phyloP scores from a whole-genome alignment of 495 filamentous ascomycete species.

The Parathielavia hyrcaniae region DNA sequence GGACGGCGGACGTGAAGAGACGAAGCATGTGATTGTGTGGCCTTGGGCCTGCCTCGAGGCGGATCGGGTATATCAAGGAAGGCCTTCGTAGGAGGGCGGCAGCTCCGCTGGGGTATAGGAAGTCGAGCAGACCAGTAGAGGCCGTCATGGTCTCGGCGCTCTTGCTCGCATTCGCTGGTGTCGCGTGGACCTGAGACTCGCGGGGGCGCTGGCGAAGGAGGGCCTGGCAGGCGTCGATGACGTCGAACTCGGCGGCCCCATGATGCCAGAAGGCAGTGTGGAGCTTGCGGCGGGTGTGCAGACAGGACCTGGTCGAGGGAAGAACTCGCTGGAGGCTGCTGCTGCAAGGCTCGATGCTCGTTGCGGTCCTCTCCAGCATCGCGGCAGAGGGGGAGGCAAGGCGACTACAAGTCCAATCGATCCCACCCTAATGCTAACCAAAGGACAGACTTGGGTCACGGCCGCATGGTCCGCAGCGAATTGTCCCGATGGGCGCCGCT shows the following conservation, averaged over 20 bases:
- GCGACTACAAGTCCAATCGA: constrained; percentile 1
- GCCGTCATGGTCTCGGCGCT: constrained; percentile 30
- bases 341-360: constrained; percentile 69
- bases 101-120: constrained; percentile 55
- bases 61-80: constrained; percentile 14
- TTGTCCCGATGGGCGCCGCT: background rate
- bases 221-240: constrained; percentile 44
- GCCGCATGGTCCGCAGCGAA: constrained; percentile 10
- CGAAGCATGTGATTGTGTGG: constrained; percentile 11
- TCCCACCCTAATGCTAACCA: constrained; percentile 7
- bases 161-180: constrained; percentile 15
- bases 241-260: constrained; percentile 52
- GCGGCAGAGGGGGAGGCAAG: constrained; percentile 20
- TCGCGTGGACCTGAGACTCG: constrained; percentile 14
- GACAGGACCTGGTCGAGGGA: constrained; percentile 48
- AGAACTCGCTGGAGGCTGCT: constrained; percentile 56
- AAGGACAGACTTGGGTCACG: background rate
- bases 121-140: constrained; percentile 51
- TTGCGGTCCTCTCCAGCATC: constrained; percentile 81
- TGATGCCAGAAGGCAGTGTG: constrained; percentile 64
- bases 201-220: constrained; percentile 27
- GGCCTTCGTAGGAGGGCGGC: constrained; percentile 43
- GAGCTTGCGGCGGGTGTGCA: constrained; percentile 54
- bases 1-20: constrained; percentile 19
- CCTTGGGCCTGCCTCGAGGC: constrained; percentile 12